Base-by-base conservation (phyloP, 768 basidiomycete genomes). In the Gautieria morchelliformis region DNA sequence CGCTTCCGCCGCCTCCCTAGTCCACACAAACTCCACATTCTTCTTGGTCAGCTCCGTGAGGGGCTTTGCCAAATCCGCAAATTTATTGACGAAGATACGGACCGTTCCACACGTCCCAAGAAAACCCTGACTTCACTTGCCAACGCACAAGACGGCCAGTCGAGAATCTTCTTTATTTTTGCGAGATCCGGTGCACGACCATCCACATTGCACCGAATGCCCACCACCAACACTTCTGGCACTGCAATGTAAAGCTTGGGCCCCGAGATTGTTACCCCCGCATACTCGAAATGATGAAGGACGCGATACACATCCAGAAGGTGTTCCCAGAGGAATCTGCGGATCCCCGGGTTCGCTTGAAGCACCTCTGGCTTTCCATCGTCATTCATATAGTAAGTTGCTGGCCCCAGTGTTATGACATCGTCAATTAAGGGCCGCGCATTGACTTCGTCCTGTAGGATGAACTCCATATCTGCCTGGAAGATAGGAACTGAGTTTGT, bases 81-180 rank as follows among this genome's bases (percentile, higher is more conserved):
- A 73, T 27, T 70, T 46, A 15, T 61, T 53, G 17, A 75, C 71
- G 22, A 68, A 74, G 1, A 70, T 66, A 0, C 63, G 45, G 0
- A 69, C 48, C 0, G 67, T 63, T 0, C 69, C 66, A 5, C 65
- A 49, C 0, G 61, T 69, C 0, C 70, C 71, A 1, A 75, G 57
- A 27, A 74, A 74, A 0, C 67, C 63, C 0, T 42, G 20, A 67
- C 64, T 0, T 68, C 64, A 0, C 40, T 58, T 1, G 64, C 49
- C 12, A 56, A 61, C 5, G 58, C 5, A 33, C 63, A 68, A 0
- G 62, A 24, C 0, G 66, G 69, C 72, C 72, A 74, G 40, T 69
- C 60, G 0, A 51, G 0, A 8, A 75, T 67, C 50, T 62, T 59
- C 37, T 39, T 0, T 2, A 62, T 42, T 19, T 55, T 53, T 0